Conservation (phyloP, 148 eudicot species). For the Vaccinium vitisidaea region DNA sequence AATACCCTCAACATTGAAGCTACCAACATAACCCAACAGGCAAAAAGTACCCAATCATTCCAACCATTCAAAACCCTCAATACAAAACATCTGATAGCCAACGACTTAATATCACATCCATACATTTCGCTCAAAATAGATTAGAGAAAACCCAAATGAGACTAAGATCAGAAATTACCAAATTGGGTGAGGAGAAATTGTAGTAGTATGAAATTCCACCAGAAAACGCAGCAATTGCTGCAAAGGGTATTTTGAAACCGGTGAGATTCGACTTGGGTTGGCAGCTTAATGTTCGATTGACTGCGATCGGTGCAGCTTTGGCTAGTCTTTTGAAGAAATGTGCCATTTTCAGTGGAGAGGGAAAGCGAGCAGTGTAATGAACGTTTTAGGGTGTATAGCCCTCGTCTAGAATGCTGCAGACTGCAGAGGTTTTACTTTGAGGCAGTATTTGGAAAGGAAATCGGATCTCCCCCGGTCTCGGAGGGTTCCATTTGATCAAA, state of each 20-base stretch:
- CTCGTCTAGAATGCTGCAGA: not conserved
- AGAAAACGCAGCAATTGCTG: constrained; percentile 75
- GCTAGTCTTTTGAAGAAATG: constrained; percentile 59
- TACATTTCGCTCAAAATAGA: not conserved
- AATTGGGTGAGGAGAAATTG: constrained; percentile 52
- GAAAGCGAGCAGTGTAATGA: not conserved
- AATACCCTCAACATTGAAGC: not conserved
- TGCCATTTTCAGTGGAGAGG: constrained; percentile 43
- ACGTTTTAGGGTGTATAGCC: not conserved
- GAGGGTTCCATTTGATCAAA: no score
- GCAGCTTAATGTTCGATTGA: constrained; percentile 32
- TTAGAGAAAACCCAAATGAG: constrained; percentile 17
- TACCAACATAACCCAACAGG: not conserved
- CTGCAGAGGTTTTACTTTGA: not conserved
- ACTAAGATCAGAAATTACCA: constrained; percentile 44
- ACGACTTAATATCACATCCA: not conserved
- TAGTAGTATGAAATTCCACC: constrained; percentile 69
- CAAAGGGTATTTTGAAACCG: constrained; percentile 41
- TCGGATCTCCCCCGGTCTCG: no score
- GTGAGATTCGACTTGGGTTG: constrained; percentile 34
- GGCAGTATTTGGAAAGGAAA: not conserved
- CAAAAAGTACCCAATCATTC: not conserved
- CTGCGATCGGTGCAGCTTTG: constrained; percentile 55
- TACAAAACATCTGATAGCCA: not conserved
- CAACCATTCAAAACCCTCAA: not conserved